These are phyloP conservation scores for Hypoxylon sp. DNA, from an alignment of 2,329 filamentous ascomycete species.

Conservation along the genomic window DNA sequence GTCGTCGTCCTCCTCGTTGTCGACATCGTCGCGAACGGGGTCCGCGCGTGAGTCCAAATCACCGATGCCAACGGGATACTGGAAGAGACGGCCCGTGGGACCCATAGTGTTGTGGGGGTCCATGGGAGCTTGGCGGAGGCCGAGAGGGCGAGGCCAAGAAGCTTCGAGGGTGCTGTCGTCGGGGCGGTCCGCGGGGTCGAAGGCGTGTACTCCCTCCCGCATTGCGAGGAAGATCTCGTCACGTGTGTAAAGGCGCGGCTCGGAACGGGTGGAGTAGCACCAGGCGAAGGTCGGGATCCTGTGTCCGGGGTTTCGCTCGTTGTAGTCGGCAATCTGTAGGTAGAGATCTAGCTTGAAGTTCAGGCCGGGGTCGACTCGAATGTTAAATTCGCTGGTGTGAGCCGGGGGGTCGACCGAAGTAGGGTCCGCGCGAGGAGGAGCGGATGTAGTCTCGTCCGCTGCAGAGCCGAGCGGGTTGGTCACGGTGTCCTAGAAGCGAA, in stretches of 20 bases:
- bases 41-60: background rate
- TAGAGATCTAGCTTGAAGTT: background rate
- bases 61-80: background rate
- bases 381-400: background rate
- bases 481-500: background rate
- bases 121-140: background rate
- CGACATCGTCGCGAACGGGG: background rate
- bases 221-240: background rate
- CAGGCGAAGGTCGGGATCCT: conserved; percentile 3
- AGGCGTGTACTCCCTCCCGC: background rate
- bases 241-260: conserved; percentile 1
- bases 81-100: background rate
- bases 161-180: background rate
- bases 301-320: background rate
- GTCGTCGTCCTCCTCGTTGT: too few species aligned
- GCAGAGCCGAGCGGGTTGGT: background rate
- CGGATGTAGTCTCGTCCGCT: background rate
- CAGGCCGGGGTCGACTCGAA: background rate
- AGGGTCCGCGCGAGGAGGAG: background rate
- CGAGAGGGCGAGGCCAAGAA: conserved; percentile 5
- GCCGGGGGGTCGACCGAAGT: background rate
- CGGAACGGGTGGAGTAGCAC: background rate
- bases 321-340: background rate
- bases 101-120: background rate
- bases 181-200: background rate